Base-by-base conservation (phyloP, 1,139 yeast genomes). In the Hemisphaericaspora xylanilytica region DNA sequence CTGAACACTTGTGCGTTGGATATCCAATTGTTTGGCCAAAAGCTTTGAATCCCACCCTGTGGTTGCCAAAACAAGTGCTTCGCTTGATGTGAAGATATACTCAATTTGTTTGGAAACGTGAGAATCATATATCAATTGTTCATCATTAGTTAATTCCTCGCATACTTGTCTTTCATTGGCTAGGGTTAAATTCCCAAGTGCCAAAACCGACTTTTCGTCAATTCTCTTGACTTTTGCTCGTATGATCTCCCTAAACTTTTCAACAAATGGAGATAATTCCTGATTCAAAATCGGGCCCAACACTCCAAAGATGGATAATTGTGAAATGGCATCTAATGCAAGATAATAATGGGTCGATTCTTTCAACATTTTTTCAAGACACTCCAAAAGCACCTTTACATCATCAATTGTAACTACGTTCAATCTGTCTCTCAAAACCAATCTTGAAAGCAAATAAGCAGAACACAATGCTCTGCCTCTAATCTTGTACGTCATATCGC, bases 11-110 rank as follows among this genome's bases (percentile, higher is more conserved):
- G 50, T 60, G 12, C 63, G 71, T 39, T 63, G 73, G 12, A 82
- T 66, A 54, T 84, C 90, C 27, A 79, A 48, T 18, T 70, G 62
- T 32, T 76, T 67, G 30, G 61, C 59, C 45, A 88, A 63, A 12
- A 73, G 70, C 18, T 67, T 71, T 0, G 96, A 82, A 2, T 70
- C 56, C 95, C 95, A 86, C 0, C 97, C 96, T 20, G 81, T 73
- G 0, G 87, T 80, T 5, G 83, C 55, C 14, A 87, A 67, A 25
- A 87, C 73, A 20, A 89, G 63, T 0, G 96, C 92, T 57, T 92
- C 97, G 41, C 97, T 97, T 38, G 83, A 74, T 0, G 90, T 73
- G 51, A 92, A 88, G 28, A 85, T 63, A 41, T 71, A 77, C 45
- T 90, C 97, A 9, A 80, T 69, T 47, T 85, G 89, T 47, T 85